Evolutionary conservation across 331 rosid genomes (phyloP), one percentile per base, ranked within the genome.

Genomic region (Acacia pycnantha): DNA sequence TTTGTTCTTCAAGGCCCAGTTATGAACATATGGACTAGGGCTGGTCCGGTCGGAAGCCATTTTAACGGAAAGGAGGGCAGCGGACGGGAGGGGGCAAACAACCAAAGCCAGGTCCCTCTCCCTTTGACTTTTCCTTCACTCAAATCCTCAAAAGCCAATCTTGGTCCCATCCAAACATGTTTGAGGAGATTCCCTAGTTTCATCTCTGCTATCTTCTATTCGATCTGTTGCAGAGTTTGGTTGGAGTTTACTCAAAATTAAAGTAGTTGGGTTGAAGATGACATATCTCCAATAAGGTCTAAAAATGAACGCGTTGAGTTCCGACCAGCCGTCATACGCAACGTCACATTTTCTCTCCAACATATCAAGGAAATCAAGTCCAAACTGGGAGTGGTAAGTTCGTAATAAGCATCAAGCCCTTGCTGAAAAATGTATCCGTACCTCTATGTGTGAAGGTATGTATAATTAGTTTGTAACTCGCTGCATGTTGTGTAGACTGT

Each of bases 301-400:
- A 82, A 75, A 31, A 18, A 48, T 2, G 70, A 62, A 40, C 79
- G 27, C 5, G n/a, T 64, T n/a, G 65, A 78, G 27, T 31, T 69
- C 22, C 73, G 33, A 6, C 82, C 83, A 7, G n/a, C 50, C 48
- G 21, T 65, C 2, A n/a, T 77, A 16, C n/a, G 79, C 29, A 73
- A 59, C 10, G 22, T 81, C 6, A 24, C 50, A 13, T 51, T 80
- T 44, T 51, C 88, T 3, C 59, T 85, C 22, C 70, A 77, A 14
- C 69, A 24, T 8, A 51, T 88, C 76, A 85, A 79, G 56, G 27
- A 33, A 29, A 70, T 82, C 8, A 79, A 82, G 24, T 33, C 65
- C 62, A 82, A 77, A 15, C 35, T 82, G 9, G 75, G 69, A 59
- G 82, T 83, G 90, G 87, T 88, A 83, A 11, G 5, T 35, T 35